Conservation (phyloP, 116 monocot species). For the Dioscorea cayenensis region DNA sequence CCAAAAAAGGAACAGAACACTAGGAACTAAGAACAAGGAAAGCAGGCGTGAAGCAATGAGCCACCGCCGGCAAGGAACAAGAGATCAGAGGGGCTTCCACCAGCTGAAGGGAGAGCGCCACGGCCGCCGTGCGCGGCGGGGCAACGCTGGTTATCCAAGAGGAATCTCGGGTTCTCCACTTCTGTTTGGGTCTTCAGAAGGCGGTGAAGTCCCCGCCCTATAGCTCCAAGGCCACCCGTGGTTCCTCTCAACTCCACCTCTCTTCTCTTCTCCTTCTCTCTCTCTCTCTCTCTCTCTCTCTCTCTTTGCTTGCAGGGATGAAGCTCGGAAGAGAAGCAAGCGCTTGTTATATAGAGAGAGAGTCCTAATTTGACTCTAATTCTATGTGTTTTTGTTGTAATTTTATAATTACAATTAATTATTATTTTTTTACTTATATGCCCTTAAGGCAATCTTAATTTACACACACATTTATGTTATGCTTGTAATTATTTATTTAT, state of each 20-base stretch:
- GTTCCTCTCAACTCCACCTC: conserved; percentile 4
- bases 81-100: conserved; percentile 62
- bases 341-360: too few relatives aligned
- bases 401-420: too few relatives aligned
- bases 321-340: too few relatives aligned
- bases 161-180: conserved; percentile 21
- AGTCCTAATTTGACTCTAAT: too few relatives aligned
- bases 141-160: conserved; percentile 28
- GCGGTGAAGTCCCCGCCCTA: conserved; percentile 25
- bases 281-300: not conserved
- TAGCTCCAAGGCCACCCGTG: conserved; percentile 39
- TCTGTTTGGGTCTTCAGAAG: conserved; percentile 2
- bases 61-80: conserved; percentile 75
- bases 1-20: not conserved
- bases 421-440: too few relatives aligned
- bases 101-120: conserved; percentile 59
- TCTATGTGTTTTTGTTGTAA: too few relatives aligned
- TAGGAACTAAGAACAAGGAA: not conserved
- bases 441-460: too few relatives aligned
- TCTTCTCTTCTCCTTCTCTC: conserved; percentile 5
- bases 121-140: conserved; percentile 58
- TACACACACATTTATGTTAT: too few relatives aligned
- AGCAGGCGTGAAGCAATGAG: not conserved
- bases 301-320: too few relatives aligned
- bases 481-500: too few relatives aligned